Percentiles rank a stretch among this genome's conserved stretches.
These are phyloP conservation scores for Penicillium canescens DNA, from an alignment of 495 filamentous ascomycete genomes.

Conservation along the genomic window DNA sequence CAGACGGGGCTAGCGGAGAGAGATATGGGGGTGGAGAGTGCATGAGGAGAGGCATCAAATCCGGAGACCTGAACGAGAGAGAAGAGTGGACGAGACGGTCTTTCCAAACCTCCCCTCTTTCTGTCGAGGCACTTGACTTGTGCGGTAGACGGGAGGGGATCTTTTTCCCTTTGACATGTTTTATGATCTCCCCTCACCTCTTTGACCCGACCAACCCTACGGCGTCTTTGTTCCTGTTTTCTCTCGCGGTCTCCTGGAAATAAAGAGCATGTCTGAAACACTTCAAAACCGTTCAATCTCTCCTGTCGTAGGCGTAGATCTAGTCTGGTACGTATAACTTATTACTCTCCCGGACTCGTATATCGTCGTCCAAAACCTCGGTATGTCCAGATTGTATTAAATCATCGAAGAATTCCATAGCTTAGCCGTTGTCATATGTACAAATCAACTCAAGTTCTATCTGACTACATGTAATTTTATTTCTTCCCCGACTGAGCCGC, in stretches of 20 bases:
- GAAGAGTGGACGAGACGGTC: constrained; percentile 28
- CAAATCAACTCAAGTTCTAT: background rate
- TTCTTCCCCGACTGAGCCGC: constrained; percentile 42
- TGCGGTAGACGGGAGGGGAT: constrained; percentile 12
- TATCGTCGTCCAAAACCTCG: background rate
- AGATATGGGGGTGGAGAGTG: constrained; percentile 21
- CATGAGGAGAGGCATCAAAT: constrained; percentile 27
- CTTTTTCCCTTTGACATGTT: constrained; percentile 25
- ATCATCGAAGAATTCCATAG: too few relatives aligned
- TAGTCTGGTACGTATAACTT: background rate
- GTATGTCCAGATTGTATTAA: constrained; percentile 2
- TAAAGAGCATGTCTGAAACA: constrained; percentile 39
- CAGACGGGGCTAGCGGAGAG: constrained; percentile 34
- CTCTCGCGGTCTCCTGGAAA: constrained; percentile 40
- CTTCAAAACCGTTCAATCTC: constrained; percentile 26
- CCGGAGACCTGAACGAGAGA: constrained; percentile 27
- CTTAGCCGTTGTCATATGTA: background rate
- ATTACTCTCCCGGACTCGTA: background rate
- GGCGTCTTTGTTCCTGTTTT: constrained; percentile 35
- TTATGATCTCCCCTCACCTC: constrained; percentile 30
- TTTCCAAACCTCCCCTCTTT: constrained; percentile 10
- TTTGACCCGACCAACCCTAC: constrained; percentile 28
- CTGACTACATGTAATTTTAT: constrained; percentile 10
- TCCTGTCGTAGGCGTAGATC: constrained; percentile 10
- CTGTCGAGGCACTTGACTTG: constrained; percentile 9